Conservation (phyloP, 2,329 filamentous ascomycete species). For the Neopestalotiopsis rosae region DNA sequence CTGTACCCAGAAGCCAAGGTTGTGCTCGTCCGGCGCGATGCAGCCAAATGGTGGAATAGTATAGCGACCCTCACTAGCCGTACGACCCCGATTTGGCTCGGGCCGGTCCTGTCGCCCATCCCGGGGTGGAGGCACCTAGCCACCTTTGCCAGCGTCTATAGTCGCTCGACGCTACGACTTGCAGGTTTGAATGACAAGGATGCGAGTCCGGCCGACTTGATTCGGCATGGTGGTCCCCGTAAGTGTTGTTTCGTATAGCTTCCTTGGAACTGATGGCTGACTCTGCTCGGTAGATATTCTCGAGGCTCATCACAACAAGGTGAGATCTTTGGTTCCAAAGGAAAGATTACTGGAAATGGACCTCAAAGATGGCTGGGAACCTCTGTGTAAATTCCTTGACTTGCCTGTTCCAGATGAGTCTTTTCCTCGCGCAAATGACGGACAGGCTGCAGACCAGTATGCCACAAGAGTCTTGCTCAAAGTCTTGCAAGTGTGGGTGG, state of each 20-base stretch:
- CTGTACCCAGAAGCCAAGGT: conserved; percentile 44
- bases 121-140: conserved; percentile 12
- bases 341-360: conserved; percentile 30
- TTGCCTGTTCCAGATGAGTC: conserved; percentile 28
- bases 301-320: conserved; percentile 20
- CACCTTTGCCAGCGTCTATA: not conserved
- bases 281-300: not conserved
- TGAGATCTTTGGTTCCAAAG: conserved; percentile 25
- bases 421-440: conserved; percentile 32
- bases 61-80: conserved; percentile 15
- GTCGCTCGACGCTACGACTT: conserved; percentile 20
- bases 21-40: conserved; percentile 39
- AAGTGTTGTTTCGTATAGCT: not conserved
- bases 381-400: conserved; percentile 29
- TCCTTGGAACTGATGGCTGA: not conserved
- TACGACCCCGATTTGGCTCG: conserved; percentile 7
- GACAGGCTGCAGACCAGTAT: conserved; percentile 24
- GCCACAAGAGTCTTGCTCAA: not conserved
- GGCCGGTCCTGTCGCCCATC: not conserved
- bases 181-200: conserved; percentile 23
- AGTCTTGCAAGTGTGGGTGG: conserved; percentile 5
- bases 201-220: conserved; percentile 20
- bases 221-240: conserved; percentile 25
- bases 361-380: conserved; percentile 31
- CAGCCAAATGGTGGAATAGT: conserved; percentile 33